phyloP scores from a whole-genome alignment of 345 rosid species.

The Punica granatum region DNA sequence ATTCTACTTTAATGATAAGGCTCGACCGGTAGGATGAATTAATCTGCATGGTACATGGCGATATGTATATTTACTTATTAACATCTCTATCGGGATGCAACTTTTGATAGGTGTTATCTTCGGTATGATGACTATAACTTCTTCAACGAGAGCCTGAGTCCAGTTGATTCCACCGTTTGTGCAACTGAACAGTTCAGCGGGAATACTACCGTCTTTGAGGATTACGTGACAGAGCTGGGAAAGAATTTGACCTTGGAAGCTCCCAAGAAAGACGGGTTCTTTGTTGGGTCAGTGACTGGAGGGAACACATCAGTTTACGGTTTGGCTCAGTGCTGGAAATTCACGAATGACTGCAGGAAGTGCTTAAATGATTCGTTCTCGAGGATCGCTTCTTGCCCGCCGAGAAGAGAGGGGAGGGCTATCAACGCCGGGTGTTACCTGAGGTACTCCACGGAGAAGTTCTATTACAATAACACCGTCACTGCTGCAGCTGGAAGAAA shows the following conservation, averaged over 20 bases:
- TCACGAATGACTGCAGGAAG: slow-evolving; percentile 29
- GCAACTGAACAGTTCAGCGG: slow-evolving; percentile 34
- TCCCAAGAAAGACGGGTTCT: slow-evolving; percentile 45
- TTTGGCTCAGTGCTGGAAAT: slow-evolving; percentile 78
- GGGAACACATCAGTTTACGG: slow-evolving; percentile 65
- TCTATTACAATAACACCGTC: slow-evolving; percentile 38
- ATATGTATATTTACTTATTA: too few species aligned
- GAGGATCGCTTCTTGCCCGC: slow-evolving; percentile 23
- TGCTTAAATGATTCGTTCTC: slow-evolving; percentile 36
- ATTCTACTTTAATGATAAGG: not conserved
- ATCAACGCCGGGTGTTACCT: slow-evolving; percentile 62
- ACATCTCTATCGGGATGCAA: not conserved
- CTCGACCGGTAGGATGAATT: not conserved
- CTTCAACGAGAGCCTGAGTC: slow-evolving; percentile 44
- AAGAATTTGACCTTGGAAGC: slow-evolving; percentile 50
- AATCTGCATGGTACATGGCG: too few species aligned
- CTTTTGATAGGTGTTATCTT: slow-evolving; percentile 4
- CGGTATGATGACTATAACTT: slow-evolving; percentile 75
- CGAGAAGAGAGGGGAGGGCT: slow-evolving; percentile 40
- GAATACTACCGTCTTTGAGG: slow-evolving; percentile 39
- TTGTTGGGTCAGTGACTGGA: slow-evolving; percentile 42
- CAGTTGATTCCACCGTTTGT: slow-evolving; percentile 36
- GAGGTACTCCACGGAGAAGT: slow-evolving; percentile 59
- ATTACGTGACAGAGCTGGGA: slow-evolving; percentile 38
- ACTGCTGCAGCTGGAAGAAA: slow-evolving; percentile 11